Evolutionary conservation across 345 rosid genomes (phyloP).

Genomic region (Sisymbrium irio): DNA sequence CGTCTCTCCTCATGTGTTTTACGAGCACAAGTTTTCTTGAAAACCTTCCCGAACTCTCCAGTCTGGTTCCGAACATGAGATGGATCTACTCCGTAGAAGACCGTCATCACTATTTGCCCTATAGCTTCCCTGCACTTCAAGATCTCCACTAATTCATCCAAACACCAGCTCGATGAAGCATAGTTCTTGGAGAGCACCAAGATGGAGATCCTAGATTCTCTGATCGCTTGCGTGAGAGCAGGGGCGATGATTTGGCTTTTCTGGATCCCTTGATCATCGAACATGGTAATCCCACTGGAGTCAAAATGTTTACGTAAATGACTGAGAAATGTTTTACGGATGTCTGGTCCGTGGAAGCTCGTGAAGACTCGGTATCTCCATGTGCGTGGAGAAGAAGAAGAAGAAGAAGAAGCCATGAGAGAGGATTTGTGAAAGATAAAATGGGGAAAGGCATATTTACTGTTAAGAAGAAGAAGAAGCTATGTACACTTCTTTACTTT

Average conservation of each 20-base stretch:
- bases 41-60: not conserved
- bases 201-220: not conserved
- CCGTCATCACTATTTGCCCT: too few species aligned
- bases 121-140: too few species aligned
- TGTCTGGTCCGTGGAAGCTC: not conserved
- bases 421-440: too few species aligned
- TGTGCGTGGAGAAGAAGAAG: not conserved
- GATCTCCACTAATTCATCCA: slow-evolving; percentile 10
- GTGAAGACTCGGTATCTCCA: not conserved
- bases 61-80: too few species aligned
- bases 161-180: slow-evolving; percentile 25
- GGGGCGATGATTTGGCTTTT: not conserved
- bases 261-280: slow-evolving; percentile 7
- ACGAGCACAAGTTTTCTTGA: not conserved
- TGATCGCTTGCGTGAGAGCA: slow-evolving; percentile 1
- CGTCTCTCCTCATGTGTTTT: not conserved
- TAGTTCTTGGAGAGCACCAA: slow-evolving; percentile 12
- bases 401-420: not conserved
- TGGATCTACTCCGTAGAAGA: too few species aligned
- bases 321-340: not conserved
- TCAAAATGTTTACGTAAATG: not conserved
- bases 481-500: too few species aligned
- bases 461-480: too few species aligned
- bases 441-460: too few species aligned
- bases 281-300: not conserved